phyloP scores from a whole-genome alignment of 352 stramenopile species.

The Phytophthora sp. region DNA sequence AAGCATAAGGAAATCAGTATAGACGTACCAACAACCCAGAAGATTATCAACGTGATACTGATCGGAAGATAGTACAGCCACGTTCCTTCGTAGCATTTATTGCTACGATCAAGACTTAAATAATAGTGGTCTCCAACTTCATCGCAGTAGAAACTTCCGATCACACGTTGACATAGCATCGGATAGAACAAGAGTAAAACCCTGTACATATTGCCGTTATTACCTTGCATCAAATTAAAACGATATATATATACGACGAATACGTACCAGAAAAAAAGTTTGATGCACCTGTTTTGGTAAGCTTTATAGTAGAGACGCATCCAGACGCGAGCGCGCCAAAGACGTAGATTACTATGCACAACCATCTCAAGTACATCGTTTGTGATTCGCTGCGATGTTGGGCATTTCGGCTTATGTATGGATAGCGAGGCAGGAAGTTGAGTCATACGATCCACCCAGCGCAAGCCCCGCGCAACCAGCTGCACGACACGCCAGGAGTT shows the following conservation, averaged over 20 bases:
- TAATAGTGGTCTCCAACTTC: slow-evolving; percentile 67
- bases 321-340: slow-evolving; percentile 73
- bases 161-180: slow-evolving; percentile 68
- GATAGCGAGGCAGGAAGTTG: slow-evolving; percentile 56
- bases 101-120: slow-evolving; percentile 67
- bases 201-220: slow-evolving; percentile 26
- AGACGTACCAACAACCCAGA: slow-evolving; percentile 70
- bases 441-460: slow-evolving; percentile 30
- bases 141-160: slow-evolving; percentile 80
- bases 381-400: slow-evolving; percentile 57
- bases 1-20: not conserved
- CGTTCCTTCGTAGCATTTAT: slow-evolving; percentile 54
- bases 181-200: slow-evolving; percentile 76
- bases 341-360: slow-evolving; percentile 68
- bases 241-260: not conserved
- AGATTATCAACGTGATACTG: slow-evolving; percentile 42
- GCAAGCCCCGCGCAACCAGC: slow-evolving; percentile 21
- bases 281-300: slow-evolving; percentile 83
- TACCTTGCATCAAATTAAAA: not conserved
- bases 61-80: slow-evolving; percentile 71
- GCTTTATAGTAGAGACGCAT: slow-evolving; percentile 74
- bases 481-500: slow-evolving; percentile 17
- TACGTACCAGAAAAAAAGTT: slow-evolving; percentile 71
- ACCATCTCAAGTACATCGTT: slow-evolving; percentile 66
- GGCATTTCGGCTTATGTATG: slow-evolving; percentile 48